Evolutionary conservation across 495 filamentous ascomycete genomes (phyloP), one percentile per base, ranked within the genome.

Genomic region (Aspergillus mulundensis): DNA sequence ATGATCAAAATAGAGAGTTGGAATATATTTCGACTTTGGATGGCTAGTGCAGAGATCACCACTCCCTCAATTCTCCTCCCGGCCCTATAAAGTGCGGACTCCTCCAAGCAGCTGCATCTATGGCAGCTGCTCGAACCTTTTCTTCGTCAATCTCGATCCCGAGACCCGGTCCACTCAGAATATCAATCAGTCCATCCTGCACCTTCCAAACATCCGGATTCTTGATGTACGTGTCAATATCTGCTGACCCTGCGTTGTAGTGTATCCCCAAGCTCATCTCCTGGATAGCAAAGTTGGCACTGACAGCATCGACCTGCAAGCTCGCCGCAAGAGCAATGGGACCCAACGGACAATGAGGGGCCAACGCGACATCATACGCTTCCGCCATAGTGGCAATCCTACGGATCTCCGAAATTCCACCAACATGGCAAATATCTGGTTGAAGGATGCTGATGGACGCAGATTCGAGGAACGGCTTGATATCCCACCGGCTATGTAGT

Each of bases 231-330:
- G 75, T 89, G 1, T 72, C 77, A 48, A 90, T 70, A 66, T 91
- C 87, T 46, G 77, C 75, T 38, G 78, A 72, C 5, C 85, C 82
- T 3, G 71, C 67, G 59, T 90, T 90, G 64, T 91, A 90, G 67
- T 90, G 88, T 47, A 91, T 90, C 0, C 86, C 87, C 40, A 88
- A 56, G 51, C 81, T 81, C 87, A 90, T 90, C 72, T 91, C 88
- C 66, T 90, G 87, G 46, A 91, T 90, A 24, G 77, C 82, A 65
- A 89, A 89, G 63, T 91, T 91, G 4, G 86, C 71, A 24, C 73
- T 82, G 3, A 71, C 67, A 28, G 84, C 73, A 21, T 80, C 83
- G 19, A 89, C 77, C 61, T 90, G 87, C 52, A 90, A 70, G 61
- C 79, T 84, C 8, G 88, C 88, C 7, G 88, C 87, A 32, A 91